Evolutionary conservation across 2,329 filamentous ascomycete genomes (phyloP).

Genomic region (Drechslera avenae): DNA sequence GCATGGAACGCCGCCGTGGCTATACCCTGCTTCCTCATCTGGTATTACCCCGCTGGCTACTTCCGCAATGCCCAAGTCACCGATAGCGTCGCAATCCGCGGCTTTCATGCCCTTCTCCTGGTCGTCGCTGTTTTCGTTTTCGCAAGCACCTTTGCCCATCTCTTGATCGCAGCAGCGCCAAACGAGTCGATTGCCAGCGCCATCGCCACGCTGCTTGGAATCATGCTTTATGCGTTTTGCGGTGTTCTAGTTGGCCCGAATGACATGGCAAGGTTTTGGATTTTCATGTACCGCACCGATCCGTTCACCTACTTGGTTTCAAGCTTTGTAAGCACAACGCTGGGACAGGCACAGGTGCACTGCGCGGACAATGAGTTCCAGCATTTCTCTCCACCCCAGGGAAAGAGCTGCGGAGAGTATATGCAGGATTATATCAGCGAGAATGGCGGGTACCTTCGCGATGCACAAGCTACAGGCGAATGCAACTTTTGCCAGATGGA

Average conservation of each 20-base stretch:
- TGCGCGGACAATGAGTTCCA: slow-evolving; percentile 54
- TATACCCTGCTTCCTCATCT: slow-evolving; percentile 60
- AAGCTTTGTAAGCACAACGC: slow-evolving; percentile 59
- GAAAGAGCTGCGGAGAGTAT: slow-evolving; percentile 52
- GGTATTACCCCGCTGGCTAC: slow-evolving; percentile 68
- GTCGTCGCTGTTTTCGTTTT: slow-evolving; percentile 67
- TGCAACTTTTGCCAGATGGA: slow-evolving; percentile 58
- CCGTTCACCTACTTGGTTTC: slow-evolving; percentile 71
- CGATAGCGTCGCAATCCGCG: slow-evolving; percentile 61
- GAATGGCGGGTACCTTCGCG: slow-evolving; percentile 51
- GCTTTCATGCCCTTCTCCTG: slow-evolving; percentile 70
- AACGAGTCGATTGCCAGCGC: slow-evolving; percentile 70
- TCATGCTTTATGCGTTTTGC: slow-evolving; percentile 52
- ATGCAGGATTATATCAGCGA: slow-evolving; percentile 49
- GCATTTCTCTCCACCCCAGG: slow-evolving; percentile 46
- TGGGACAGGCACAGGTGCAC: slow-evolving; percentile 55
- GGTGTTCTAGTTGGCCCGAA: slow-evolving; percentile 65
- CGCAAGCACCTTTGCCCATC: slow-evolving; percentile 70
- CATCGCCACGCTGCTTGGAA: slow-evolving; percentile 62
- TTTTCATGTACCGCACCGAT: slow-evolving; percentile 74
- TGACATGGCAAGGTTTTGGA: slow-evolving; percentile 73
- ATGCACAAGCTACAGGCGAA: slow-evolving; percentile 46
- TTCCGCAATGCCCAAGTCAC: slow-evolving; percentile 69
- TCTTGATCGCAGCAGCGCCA: slow-evolving; percentile 72
- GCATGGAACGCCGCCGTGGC: slow-evolving; percentile 57